A percentile compares a stretch with the other conserved stretches of the same genome.
Evolutionary conservation across 352 stramenopile genomes (phyloP).

Genomic region (Globisporangium yorkense): DNA sequence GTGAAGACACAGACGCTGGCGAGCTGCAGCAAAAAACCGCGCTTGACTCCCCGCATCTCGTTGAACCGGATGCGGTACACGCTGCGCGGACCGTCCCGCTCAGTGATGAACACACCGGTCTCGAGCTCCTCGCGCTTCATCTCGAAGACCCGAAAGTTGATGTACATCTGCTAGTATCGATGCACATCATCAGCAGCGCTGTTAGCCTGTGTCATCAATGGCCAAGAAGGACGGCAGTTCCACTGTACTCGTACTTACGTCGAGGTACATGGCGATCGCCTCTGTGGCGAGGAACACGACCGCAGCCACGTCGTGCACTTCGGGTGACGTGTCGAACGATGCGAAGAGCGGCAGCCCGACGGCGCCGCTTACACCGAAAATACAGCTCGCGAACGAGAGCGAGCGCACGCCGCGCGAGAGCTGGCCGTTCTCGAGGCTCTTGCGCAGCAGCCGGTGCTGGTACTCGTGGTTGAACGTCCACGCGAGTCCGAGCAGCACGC

Average conservation of each 20-base stretch:
- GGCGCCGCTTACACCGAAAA: slow-evolving; percentile 30
- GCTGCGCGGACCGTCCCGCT: slow-evolving; percentile 38
- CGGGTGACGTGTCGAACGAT: slow-evolving; percentile 26
- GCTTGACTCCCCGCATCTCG: slow-evolving; percentile 36
- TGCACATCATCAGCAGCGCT: too few relatives aligned
- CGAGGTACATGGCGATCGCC: slow-evolving; percentile 46
- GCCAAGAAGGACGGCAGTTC: too few relatives aligned
- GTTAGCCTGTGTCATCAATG: too few relatives aligned
- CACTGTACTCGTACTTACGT: slow-evolving; percentile 19
- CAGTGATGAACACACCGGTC: slow-evolving; percentile 49
- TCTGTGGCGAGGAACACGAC: slow-evolving; percentile 43
- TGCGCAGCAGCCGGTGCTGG: slow-evolving; percentile 36
- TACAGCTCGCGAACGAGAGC: slow-evolving; percentile 33
- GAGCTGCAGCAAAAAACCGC: slow-evolving; percentile 44
- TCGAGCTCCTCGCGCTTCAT: slow-evolving; percentile 51
- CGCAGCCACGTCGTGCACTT: slow-evolving; percentile 35
- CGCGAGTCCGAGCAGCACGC: slow-evolving; percentile 36
- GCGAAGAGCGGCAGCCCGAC: slow-evolving; percentile 39
- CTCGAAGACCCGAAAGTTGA: slow-evolving; percentile 56
- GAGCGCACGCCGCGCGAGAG: slow-evolving; percentile 17
- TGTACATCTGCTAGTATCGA: slow-evolving; percentile 28
- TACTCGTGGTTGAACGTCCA: slow-evolving; percentile 61
- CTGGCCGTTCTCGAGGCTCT: slow-evolving; percentile 29
- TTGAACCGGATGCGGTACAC: slow-evolving; percentile 37
- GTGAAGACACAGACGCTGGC: slow-evolving; percentile 36